Base-by-base conservation (phyloP, 2,329 filamentous ascomycete genomes). In the Fusarium albosuccineum region DNA sequence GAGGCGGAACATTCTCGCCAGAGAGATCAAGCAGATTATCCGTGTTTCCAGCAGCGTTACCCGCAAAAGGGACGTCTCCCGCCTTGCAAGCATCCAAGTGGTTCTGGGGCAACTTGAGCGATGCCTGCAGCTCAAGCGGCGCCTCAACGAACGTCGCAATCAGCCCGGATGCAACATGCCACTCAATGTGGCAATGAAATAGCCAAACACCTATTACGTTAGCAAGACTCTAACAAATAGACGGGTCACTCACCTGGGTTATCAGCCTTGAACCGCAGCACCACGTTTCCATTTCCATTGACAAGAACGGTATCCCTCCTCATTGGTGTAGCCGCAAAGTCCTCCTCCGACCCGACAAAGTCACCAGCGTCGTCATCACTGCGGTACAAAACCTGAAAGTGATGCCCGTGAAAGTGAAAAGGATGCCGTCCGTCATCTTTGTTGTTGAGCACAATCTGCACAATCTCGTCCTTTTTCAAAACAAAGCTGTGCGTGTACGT, bases 111-210 rank as follows among this genome's bases (percentile, higher is more conserved):
- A 97, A 86, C 0, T 78, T 80, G 36, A 91, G 70, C 0, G 77
- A 80, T 61, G 85, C 77, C 72, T 94, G 91, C 0, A 96, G 74
- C 16, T 87, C 83, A 4, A 84, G 74, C 0, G 89, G 89, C 0
- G 87, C 85, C 76, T 91, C 89, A 63, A 91, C 77, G 66, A 92
- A 85, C 1, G 87, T 89, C 26, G 88, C 85, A 4, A 88, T 81
- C 3, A 93, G 82, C n/a, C 91, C 91, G 4, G 87, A 88, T 1
- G 85, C 80, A 59, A 92, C 82, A 74, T 93, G 91, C 91, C 91
- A 95, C 74, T 92, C 91, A 54, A 94, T 90, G 75, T 95, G 92
- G 78, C 92, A 94, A 78, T 94, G 92, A 80, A 94, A 92, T 5
- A 91, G 77, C 89, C 89, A 92, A 22, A 91, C 81, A 37, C 87